Evolutionary conservation across 768 basidiomycete genomes (phyloP).

Genomic region (Xerocomus brunneocitrinus): DNA sequence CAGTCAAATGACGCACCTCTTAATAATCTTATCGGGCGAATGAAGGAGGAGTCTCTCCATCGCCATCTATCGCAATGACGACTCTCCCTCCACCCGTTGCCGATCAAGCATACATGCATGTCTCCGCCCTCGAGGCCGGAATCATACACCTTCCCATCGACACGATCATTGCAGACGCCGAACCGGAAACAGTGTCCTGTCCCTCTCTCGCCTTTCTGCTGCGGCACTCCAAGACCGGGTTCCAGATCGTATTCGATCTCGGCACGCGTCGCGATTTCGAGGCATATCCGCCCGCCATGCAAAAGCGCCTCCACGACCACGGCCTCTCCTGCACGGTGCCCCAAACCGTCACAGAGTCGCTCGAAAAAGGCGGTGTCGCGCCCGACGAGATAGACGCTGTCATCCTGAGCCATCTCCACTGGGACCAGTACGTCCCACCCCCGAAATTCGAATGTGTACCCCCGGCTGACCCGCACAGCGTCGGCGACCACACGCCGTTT

Average conservation of each 20-base stretch:
- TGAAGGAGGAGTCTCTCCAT: background rate
- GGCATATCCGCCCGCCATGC: slow-evolving; percentile 35
- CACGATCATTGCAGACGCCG: slow-evolving; percentile 34
- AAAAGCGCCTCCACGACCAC: slow-evolving; percentile 14
- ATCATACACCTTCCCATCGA: slow-evolving; percentile 36
- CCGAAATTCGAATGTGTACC: background rate
- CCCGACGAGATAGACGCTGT: slow-evolving; percentile 43
- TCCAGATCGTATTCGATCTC: slow-evolving; percentile 50
- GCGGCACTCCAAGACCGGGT: slow-evolving; percentile 39
- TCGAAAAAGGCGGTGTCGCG: slow-evolving; percentile 44
- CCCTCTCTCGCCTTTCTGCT: slow-evolving; percentile 54
- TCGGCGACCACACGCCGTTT: slow-evolving; percentile 46
- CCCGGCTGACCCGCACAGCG: slow-evolving; percentile 10
- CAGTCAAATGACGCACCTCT: background rate
- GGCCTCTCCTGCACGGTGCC: slow-evolving; percentile 5
- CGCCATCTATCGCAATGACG: slow-evolving; percentile 2
- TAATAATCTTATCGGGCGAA: background rate
- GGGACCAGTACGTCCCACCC: slow-evolving; percentile 34
- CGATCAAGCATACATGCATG: slow-evolving; percentile 47
- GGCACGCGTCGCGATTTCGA: slow-evolving; percentile 48
- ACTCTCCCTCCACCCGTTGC: slow-evolving; percentile 10
- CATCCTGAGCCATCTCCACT: slow-evolving; percentile 51
- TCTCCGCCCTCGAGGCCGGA: slow-evolving; percentile 56
- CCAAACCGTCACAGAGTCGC: slow-evolving; percentile 45
- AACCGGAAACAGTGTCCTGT: slow-evolving; percentile 23